phyloP scores from a whole-genome alignment of 2,329 filamentous ascomycete species.

The Xylariaceae sp. region DNA sequence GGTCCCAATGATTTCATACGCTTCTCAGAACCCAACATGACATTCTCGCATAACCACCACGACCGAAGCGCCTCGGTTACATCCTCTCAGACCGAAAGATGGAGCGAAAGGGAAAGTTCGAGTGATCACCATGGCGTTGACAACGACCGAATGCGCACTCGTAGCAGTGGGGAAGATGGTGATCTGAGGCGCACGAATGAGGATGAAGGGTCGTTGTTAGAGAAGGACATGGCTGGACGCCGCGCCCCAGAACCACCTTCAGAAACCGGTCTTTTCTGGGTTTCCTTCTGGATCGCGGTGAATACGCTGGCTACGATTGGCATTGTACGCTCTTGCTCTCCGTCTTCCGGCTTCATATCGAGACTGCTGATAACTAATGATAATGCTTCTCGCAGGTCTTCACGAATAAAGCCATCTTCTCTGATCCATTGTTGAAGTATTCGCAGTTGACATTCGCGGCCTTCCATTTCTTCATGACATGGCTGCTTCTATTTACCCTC shows the following conservation, averaged over 20 bases:
- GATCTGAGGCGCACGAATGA: constrained; percentile 34
- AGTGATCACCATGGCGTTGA: constrained; percentile 30
- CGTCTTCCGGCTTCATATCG: not conserved
- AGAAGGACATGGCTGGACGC: constrained; percentile 32
- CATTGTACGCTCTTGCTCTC: constrained; percentile 43
- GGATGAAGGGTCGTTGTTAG: constrained; percentile 38
- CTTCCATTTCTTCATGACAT: constrained; percentile 65
- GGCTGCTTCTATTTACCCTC: constrained; percentile 55
- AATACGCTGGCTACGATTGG: constrained; percentile 60
- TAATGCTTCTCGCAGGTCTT: constrained; percentile 48
- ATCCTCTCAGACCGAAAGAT: constrained; percentile 34
- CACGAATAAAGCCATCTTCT: constrained; percentile 66
- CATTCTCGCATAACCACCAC: constrained; percentile 19
- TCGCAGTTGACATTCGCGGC: constrained; percentile 61
- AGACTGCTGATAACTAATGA: constrained; percentile 3
- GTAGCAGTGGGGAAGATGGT: constrained; percentile 34
- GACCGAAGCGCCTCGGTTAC: constrained; percentile 27
- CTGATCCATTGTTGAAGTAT: constrained; percentile 54
- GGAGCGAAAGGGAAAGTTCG: constrained; percentile 32
- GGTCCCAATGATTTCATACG: constrained; percentile 8
- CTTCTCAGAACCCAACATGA: constrained; percentile 20
- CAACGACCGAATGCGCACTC: constrained; percentile 30
- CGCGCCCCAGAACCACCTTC: constrained; percentile 30
- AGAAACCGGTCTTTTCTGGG: constrained; percentile 35
- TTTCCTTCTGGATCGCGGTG: constrained; percentile 52